Evolutionary conservation across 2,329 filamentous ascomycete genomes (phyloP), one percentile per base, ranked within the genome.

Genomic region (Corinectria fuckeliana): DNA sequence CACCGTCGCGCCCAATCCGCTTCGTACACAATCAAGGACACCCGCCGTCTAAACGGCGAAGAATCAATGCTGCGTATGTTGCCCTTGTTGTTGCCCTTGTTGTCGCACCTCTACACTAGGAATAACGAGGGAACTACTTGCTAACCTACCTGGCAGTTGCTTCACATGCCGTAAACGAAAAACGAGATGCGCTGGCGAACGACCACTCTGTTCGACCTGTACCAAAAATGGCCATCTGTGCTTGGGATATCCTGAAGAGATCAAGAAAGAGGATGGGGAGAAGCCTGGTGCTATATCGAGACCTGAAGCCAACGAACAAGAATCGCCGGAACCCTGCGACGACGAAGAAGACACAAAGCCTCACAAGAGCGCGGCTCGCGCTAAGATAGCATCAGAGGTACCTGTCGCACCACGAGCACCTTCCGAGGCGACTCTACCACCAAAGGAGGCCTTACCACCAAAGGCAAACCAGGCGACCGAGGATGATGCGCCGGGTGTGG

Each of bases 21-120:
- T 94, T 93, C 74, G 91, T 94, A 68, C 91, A 92, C 65, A 92
- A 89, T 70, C 90, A 93, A 77, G 91, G 91, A 62, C 89, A 91
- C 65, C 91, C 91, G 48, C 90, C 91, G 62, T 89, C 89, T 23
- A 94, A 93, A 77, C 83, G 91, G 69, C 85, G 91, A 72, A 84
- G 91, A 69, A 91, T 94, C 71, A 92, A 89, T 77, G 89, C 91
- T 70, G 91, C 91, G 86, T 91, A 82, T 76, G 88, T 83, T 70
- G 91, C 91, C 86, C 91, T 82, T 76, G 88, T 83, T 53, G 18
- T 52, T 42, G 20, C 34, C 32, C 32, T 36, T 9, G 18, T 23
- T 42, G 36, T 48, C 25, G 11, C 25, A 32, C 42, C 23, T 11
- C 14, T 10, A n/a, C 11, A 32, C 18, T 30, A 34, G 50, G 20